These are phyloP conservation scores for Cyclotella kingstonii DNA, from an alignment of 108 stramenopile species.

Conservation along the genomic window DNA sequence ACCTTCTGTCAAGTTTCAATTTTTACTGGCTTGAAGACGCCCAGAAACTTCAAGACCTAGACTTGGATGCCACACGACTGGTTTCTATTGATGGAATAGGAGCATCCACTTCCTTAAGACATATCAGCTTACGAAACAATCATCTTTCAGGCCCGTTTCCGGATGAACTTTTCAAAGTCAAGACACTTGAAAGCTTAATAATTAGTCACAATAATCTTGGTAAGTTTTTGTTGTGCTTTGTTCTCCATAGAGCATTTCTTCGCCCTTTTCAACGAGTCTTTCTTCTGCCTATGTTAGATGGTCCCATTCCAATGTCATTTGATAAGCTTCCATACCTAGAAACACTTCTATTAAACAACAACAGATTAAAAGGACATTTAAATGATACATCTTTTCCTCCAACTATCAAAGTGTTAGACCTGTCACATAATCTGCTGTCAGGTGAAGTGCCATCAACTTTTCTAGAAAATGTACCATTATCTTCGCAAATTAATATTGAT, in stretches of 20 bases:
- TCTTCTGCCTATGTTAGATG: constrained; percentile 7
- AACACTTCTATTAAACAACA: constrained; percentile 20
- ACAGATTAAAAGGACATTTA: constrained; percentile 14
- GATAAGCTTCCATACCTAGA: constrained; percentile 28
- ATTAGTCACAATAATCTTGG: constrained; percentile 26
- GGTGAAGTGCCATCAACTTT: constrained; percentile 8
- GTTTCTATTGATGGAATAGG: constrained; percentile 26
- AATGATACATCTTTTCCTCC: constrained; percentile 22
- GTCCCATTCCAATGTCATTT: constrained; percentile 13
- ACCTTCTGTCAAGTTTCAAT: constrained; percentile 30
- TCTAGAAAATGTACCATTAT: constrained; percentile 13
- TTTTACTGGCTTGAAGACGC: constrained; percentile 28
- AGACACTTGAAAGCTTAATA: constrained; percentile 21
- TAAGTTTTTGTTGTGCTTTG: background rate
- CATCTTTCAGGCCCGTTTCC: constrained; percentile 32
- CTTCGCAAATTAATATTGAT: constrained; percentile 15
- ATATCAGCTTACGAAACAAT: constrained; percentile 31
- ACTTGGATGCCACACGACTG: constrained; percentile 27
- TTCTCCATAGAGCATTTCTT: background rate
- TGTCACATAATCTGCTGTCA: constrained; percentile 27
- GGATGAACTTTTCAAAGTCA: constrained; percentile 14
- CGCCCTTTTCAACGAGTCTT: background rate
- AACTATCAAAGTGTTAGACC: constrained; percentile 15
- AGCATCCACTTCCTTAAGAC: constrained; percentile 6
- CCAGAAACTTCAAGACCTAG: constrained; percentile 14